Conservation (phyloP, 192 early-diverging fungal genomes). For the Chytriomyces hyalinus region DNA sequence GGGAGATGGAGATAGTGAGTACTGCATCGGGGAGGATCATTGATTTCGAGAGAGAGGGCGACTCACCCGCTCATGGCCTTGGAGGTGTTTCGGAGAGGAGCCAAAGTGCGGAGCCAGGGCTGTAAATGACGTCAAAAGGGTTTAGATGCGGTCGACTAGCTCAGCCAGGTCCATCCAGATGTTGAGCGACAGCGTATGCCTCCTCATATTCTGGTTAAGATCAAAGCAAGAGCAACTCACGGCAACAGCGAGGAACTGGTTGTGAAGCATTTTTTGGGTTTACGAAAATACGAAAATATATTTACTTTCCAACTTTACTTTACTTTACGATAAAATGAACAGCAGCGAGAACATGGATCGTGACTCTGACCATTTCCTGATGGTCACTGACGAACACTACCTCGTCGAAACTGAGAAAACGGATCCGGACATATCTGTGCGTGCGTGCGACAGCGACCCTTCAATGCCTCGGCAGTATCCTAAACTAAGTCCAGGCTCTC, state of each 20-base stretch:
- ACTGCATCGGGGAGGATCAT: background rate
- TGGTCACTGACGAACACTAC: too few relatives aligned
- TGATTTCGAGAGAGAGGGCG: background rate
- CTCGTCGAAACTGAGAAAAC: too few relatives aligned
- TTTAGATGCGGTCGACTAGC: background rate
- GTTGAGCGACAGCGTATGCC: background rate
- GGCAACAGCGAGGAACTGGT: conserved; percentile 27
- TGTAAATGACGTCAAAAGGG: background rate
- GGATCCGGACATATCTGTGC: too few relatives aligned
- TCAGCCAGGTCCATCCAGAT: background rate
- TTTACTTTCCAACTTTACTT: too few relatives aligned
- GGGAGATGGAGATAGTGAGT: background rate
- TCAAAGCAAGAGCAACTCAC: conserved; percentile 5
- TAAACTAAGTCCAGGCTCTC: background rate
- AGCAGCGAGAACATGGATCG: too few relatives aligned
- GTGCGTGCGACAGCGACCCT: too few relatives aligned
- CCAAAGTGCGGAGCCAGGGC: conserved; percentile 34
- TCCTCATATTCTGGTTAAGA: background rate
- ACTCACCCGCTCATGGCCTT: conserved; percentile 34
- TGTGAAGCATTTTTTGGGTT: conserved; percentile 23
- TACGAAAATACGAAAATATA: conserved; percentile 13
- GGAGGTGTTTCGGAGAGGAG: conserved; percentile 26
- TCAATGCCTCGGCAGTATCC: too few relatives aligned
- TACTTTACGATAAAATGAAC: too few relatives aligned
- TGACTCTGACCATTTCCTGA: too few relatives aligned